Evolutionary conservation across 768 basidiomycete species (phyloP).

Genomic region (Scleroderma citrinum): DNA sequence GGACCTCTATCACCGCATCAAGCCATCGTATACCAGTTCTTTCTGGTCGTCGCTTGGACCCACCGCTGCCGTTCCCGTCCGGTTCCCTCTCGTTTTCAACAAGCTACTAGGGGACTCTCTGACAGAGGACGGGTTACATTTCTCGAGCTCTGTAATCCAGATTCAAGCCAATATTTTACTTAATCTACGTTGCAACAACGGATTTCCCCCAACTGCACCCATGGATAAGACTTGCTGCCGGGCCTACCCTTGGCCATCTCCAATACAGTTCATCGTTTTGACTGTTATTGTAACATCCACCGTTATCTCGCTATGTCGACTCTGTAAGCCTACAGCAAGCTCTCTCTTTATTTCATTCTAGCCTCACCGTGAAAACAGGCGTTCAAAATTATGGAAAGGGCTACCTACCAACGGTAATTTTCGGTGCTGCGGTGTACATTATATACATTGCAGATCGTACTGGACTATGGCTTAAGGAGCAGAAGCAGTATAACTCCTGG

Average conservation of each 20-base stretch:
- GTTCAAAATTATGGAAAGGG: conserved; percentile 6
- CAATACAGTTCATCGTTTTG: conserved; percentile 51
- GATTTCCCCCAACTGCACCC: conserved; percentile 54
- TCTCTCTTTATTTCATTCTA: conserved; percentile 7
- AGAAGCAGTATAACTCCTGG: conserved; percentile 74
- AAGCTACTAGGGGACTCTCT: conserved; percentile 63
- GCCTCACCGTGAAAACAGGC: conserved; percentile 13
- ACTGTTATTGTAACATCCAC: conserved; percentile 42
- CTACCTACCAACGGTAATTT: conserved; percentile 44
- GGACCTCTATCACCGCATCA: conserved; percentile 66
- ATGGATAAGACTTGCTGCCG: conserved; percentile 79
- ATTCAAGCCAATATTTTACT: conserved; percentile 74
- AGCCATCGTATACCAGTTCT: conserved; percentile 27
- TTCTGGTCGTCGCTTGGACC: conserved; percentile 25
- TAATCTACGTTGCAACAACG: conserved; percentile 77
- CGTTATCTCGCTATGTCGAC: conserved; percentile 40
- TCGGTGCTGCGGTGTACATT: conserved; percentile 61
- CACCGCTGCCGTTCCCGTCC: conserved; percentile 32
- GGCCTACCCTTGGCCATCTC: conserved; percentile 61
- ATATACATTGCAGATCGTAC: conserved; percentile 83
- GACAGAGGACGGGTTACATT: conserved; percentile 86
- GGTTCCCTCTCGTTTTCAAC: conserved; percentile 78
- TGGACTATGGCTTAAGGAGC: conserved; percentile 81
- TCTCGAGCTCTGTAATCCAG: conserved; percentile 52
- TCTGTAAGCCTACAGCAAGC: conserved; percentile 14